Percentiles rank a stretch among this genome's conserved stretches.
Evolutionary conservation across 805 yeast species (phyloP).

Genomic region (Brettanomyces naardenensis): DNA sequence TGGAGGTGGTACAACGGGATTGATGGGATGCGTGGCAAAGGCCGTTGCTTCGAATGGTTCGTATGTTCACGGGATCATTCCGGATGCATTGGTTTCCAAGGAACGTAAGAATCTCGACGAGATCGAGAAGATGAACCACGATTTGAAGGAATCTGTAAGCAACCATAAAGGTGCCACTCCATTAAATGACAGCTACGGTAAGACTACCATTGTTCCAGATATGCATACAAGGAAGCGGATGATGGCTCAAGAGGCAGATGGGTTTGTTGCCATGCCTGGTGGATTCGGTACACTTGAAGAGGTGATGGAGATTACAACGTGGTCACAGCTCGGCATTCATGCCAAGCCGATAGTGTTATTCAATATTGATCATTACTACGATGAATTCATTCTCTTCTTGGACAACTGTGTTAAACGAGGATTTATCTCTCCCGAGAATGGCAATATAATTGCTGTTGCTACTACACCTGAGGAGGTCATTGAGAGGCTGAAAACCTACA

Average conservation of each 20-base stretch:
- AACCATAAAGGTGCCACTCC: slow-evolving; percentile 63
- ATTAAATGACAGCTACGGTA: slow-evolving; percentile 58
- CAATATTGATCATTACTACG: slow-evolving; percentile 76
- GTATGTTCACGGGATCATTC: slow-evolving; percentile 78
- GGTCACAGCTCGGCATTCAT: slow-evolving; percentile 88
- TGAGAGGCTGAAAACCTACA: slow-evolving; percentile 48
- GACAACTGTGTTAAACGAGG: slow-evolving; percentile 52
- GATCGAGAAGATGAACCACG: slow-evolving; percentile 37
- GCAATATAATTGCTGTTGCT: slow-evolving; percentile 63
- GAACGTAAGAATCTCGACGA: slow-evolving; percentile 45
- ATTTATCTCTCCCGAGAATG: slow-evolving; percentile 60
- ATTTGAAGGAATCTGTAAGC: slow-evolving; percentile 43
- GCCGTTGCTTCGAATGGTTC: slow-evolving; percentile 52
- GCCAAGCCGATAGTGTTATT: slow-evolving; percentile 70
- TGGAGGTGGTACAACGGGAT: slow-evolving; percentile 85
- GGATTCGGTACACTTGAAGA: slow-evolving; percentile 90
- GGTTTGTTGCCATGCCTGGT: slow-evolving; percentile 82
- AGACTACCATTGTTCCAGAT: slow-evolving; percentile 72
- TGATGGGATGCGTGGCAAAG: slow-evolving; percentile 72
- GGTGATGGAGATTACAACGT: slow-evolving; percentile 81
- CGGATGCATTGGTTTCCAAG: slow-evolving; percentile 69
- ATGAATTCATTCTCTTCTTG: slow-evolving; percentile 57
- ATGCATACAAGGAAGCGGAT: slow-evolving; percentile 85
- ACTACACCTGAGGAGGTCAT: slow-evolving; percentile 62
- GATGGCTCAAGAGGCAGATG: slow-evolving; percentile 79